Conservation (phyloP, 2,329 filamentous ascomycete species). For the Elsinoe perseae region DNA sequence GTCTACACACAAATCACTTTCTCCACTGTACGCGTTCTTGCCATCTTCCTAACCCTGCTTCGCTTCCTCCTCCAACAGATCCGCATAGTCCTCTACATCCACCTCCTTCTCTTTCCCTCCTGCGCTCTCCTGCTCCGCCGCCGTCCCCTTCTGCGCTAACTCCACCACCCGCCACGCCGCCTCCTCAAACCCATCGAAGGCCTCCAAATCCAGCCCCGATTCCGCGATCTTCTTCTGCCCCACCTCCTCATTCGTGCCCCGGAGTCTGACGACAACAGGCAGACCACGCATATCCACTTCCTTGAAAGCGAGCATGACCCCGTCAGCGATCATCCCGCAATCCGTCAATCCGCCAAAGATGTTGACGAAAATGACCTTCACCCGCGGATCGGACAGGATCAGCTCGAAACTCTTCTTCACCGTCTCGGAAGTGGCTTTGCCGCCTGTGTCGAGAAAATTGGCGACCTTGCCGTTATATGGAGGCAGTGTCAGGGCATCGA, state of each 20-base stretch:
- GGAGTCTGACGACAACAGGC: conserved; percentile 68
- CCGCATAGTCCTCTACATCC: neutral
- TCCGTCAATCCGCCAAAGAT: conserved; percentile 64
- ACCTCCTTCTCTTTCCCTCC: neutral
- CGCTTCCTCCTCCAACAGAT: neutral
- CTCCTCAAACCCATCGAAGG: conserved; percentile 68
- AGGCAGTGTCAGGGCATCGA: conserved; percentile 61
- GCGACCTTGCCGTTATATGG: conserved; percentile 58
- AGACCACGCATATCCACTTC: conserved; percentile 51
- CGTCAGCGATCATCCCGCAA: conserved; percentile 74
- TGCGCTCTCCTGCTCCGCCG: neutral
- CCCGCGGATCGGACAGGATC: conserved; percentile 61
- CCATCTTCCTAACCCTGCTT: neutral
- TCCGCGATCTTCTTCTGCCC: conserved; percentile 62
- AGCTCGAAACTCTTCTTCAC: conserved; percentile 70
- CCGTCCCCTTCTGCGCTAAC: conserved; percentile 36
- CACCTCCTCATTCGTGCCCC: conserved; percentile 65
- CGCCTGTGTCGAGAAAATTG: conserved; percentile 86
- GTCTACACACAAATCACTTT: neutral
- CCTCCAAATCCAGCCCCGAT: conserved; percentile 60
- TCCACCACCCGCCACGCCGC: conserved; percentile 60
- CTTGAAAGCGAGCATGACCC: conserved; percentile 63
- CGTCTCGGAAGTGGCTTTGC: conserved; percentile 75
- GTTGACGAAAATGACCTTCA: conserved; percentile 65
- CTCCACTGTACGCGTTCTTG: too few species aligned